Base-by-base conservation (phyloP, 768 basidiomycete species). In the Serendipita indica region DNA sequence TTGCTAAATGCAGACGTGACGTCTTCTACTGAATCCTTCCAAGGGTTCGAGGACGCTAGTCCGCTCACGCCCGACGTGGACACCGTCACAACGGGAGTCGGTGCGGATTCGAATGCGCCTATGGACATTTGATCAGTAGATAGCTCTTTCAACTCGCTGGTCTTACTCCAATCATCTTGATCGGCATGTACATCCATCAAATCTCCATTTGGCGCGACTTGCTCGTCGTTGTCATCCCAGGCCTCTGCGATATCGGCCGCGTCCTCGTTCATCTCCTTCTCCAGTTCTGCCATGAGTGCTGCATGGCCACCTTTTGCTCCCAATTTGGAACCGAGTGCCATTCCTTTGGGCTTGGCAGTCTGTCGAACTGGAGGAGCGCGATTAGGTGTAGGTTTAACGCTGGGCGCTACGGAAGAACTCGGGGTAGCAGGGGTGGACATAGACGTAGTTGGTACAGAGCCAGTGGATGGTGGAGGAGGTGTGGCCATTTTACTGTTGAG, bases 121-220 rank as follows among this genome's bases (percentile, higher is more conserved):
- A 57, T 12, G 46, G 3, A 10, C 28, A 6, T 54, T 60, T 41
- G 59, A 58, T 1, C 20, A 56, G 39, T 3, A 39, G 5, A 28
- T 16, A n/a, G 14, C 49, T 16, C 41, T 18, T 7, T 27, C 12
- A 18, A 33, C 14, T n/a, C 16, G 7, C 41, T 43, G 33, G 41
- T 75, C 84, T 67, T 67, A 88, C 93, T 86, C 93, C 93, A 99
- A 67, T 97, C 94, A 65, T 84, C 93, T 25, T 83, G 79, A 64
- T 98, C 93, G 0, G 88, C 91, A 65, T 91, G 84, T 3, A 97
- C 83, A 66, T 99, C 92, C 68, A 97, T 94, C 59, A 97, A 69
- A 69, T 97, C 88, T 5, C 79, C 83, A 25, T 7, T 32, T 3
- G 49, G 49, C 16, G 66, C 64, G 3, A 52, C 62, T 71, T 5